A percentile compares a stretch with the other conserved stretches of the same genome.
These are phyloP conservation scores for Penicillium desertorum DNA, from an alignment of 495 filamentous ascomycete genomes.

Conservation along the genomic window DNA sequence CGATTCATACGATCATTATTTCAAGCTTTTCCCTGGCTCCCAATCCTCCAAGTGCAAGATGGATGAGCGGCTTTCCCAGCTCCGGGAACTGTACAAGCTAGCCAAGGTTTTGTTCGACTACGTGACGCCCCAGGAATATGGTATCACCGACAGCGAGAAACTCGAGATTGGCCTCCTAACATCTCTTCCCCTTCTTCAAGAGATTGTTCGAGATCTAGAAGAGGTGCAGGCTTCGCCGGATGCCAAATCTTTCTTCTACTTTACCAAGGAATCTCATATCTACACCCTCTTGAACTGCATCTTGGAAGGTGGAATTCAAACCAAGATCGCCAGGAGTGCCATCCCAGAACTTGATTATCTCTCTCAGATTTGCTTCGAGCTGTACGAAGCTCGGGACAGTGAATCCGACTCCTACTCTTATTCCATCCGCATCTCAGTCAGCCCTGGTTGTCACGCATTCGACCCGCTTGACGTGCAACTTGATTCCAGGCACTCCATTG, in stretches of 20 bases:
- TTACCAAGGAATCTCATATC: conserved; percentile 98
- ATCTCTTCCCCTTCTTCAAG: conserved; percentile 85
- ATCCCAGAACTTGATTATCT: conserved; percentile 98
- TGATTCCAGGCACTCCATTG: conserved; percentile 92
- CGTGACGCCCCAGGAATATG: conserved; percentile 97
- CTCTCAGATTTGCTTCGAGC: conserved; percentile 95
- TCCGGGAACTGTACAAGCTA: conserved; percentile 87
- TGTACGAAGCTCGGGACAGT: conserved; percentile 89
- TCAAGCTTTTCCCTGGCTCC: conserved; percentile 78
- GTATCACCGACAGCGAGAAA: conserved; percentile 91
- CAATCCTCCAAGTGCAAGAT: conserved; percentile 77
- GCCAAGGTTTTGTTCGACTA: conserved; percentile 97
- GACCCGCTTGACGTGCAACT: conserved; percentile 95
- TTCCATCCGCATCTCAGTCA: conserved; percentile 92
- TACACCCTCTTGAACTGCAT: conserved; percentile 98
- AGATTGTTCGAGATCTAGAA: conserved; percentile 96
- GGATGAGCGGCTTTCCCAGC: conserved; percentile 78
- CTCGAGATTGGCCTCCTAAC: conserved; percentile 95
- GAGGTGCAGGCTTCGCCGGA: conserved; percentile 91
- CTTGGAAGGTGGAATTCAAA: conserved; percentile 90
- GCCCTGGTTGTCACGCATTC: conserved; percentile 91
- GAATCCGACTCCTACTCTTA: conserved; percentile 76
- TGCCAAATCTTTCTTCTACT: conserved; percentile 96
- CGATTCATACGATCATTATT: conserved; percentile 67
- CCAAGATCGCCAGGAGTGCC: conserved; percentile 83